Conservation (phyloP, 2,329 filamentous ascomycete genomes). For the Diaporthe vaccinii region DNA sequence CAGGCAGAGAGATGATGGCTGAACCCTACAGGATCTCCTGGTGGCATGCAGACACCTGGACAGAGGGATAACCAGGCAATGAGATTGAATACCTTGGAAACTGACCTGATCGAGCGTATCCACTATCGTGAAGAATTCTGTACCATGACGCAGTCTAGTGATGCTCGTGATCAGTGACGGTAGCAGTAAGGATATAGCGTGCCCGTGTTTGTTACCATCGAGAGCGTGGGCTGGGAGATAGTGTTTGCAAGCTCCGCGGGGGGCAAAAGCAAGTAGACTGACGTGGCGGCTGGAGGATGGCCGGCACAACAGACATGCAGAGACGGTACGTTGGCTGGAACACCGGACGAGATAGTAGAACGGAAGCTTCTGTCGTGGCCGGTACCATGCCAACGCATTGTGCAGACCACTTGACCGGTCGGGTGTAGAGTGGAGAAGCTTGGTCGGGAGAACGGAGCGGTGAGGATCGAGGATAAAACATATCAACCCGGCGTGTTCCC, state of each 20-base stretch:
- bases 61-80: not conserved
- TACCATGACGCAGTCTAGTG: constrained; percentile 9
- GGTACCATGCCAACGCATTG: constrained; percentile 41
- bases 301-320: constrained; percentile 15
- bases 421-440: constrained; percentile 38
- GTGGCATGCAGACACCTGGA: not conserved
- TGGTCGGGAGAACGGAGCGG: constrained; percentile 36
- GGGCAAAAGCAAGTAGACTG: constrained; percentile 35
- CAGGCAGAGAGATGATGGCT: not conserved
- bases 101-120: not conserved
- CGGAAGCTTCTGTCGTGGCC: constrained; percentile 39
- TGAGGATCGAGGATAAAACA: constrained; percentile 35
- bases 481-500: constrained; percentile 39
- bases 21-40: not conserved
- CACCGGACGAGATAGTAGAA: constrained; percentile 27
- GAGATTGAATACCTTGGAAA: not conserved
- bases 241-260: constrained; percentile 22
- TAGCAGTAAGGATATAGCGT: constrained; percentile 8
- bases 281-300: constrained; percentile 32
- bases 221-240: constrained; percentile 16
- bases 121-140: not conserved
- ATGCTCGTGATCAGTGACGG: constrained; percentile 27
- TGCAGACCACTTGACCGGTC: constrained; percentile 37
- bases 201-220: not conserved
- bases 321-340: constrained; percentile 12